phyloP scores from a whole-genome alignment of 2,329 filamentous ascomycete genomes.

The Capronia epimyces region DNA sequence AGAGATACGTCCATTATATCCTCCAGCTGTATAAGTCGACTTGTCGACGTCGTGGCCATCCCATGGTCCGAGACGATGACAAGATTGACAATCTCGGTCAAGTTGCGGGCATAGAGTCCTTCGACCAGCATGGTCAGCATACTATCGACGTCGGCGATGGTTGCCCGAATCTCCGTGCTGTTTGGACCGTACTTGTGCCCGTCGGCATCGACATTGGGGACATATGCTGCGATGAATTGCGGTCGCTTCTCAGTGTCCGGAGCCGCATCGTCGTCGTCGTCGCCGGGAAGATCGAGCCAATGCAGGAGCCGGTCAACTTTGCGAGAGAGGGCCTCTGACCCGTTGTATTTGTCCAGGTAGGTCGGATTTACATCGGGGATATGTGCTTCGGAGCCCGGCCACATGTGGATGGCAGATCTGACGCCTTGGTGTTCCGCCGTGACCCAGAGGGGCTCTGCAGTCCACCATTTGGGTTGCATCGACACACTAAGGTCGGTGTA shows the following conservation, averaged over 20 bases:
- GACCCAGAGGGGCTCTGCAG: conserved; percentile 86
- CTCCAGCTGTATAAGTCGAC: conserved; percentile 80
- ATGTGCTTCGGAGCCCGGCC: conserved; percentile 91
- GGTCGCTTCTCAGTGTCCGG: conserved; percentile 58
- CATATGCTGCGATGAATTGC: conserved; percentile 89
- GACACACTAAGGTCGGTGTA: conserved; percentile 55
- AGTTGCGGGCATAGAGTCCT: conserved; percentile 72
- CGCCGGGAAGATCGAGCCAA: conserved; percentile 77
- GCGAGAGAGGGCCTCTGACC: conserved; percentile 62
- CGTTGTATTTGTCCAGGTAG: conserved; percentile 80
- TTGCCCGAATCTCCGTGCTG: conserved; percentile 78
- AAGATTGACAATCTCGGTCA: conserved; percentile 86
- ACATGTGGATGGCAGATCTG: conserved; percentile 88
- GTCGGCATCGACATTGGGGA: conserved; percentile 82
- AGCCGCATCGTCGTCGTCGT: conserved; percentile 52
- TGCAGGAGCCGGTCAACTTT: conserved; percentile 77
- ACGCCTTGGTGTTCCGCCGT: conserved; percentile 80
- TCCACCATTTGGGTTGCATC: conserved; percentile 88
- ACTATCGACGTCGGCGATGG: conserved; percentile 70
- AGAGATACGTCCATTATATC: conserved; percentile 73
- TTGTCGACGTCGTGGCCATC: conserved; percentile 86
- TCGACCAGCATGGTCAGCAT: conserved; percentile 74
- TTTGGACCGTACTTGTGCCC: conserved; percentile 90
- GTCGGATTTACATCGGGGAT: conserved; percentile 69
- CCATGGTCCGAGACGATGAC: conserved; percentile 97